Evolutionary conservation across 192 early-diverging fungal species (phyloP).

Genomic region (Coemansia sp.): DNA sequence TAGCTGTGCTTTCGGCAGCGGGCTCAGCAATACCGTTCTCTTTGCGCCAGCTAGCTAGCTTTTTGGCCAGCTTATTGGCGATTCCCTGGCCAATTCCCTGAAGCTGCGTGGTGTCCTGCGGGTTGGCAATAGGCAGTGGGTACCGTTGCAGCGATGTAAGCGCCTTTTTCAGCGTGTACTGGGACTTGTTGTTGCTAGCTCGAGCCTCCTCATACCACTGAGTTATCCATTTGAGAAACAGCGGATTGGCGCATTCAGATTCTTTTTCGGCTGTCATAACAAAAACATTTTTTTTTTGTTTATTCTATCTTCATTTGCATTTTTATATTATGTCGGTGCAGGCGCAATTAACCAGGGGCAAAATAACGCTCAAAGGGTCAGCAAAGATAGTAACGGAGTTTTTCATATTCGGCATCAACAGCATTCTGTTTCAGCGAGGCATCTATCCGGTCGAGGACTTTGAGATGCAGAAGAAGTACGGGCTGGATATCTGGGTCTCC

Average conservation of each 20-base stretch:
- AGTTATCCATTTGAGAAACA: slow-evolving; percentile 64
- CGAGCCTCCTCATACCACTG: slow-evolving; percentile 65
- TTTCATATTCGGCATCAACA: slow-evolving; percentile 83
- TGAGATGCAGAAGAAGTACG: slow-evolving; percentile 79
- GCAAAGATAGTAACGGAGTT: slow-evolving; percentile 83
- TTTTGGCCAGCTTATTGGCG: slow-evolving; percentile 54
- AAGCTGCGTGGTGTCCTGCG: slow-evolving; percentile 59
- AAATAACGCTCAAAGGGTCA: slow-evolving; percentile 82
- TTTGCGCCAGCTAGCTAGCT: slow-evolving; percentile 55
- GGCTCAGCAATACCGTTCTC: slow-evolving; percentile 45
- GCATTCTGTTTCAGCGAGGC: slow-evolving; percentile 88
- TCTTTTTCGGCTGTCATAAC: slow-evolving; percentile 16
- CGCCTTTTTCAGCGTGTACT: slow-evolving; percentile 62
- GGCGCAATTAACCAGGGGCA: slow-evolving; percentile 53
- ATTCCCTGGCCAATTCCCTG: slow-evolving; percentile 64
- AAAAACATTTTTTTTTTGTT: slow-evolving; percentile 7
- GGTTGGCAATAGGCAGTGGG: slow-evolving; percentile 59
- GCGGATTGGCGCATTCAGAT: slow-evolving; percentile 62
- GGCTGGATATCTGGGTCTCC: slow-evolving; percentile 78
- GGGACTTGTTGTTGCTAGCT: slow-evolving; percentile 50
- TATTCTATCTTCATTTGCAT: not conserved
- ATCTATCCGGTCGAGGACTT: slow-evolving; percentile 95
- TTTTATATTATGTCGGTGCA: slow-evolving; percentile 34
- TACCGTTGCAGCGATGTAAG: slow-evolving; percentile 61
- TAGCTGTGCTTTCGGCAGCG: not conserved